phyloP scores from a whole-genome alignment of 208 protist genomes.

The Leishmania martiniquensis region DNA sequence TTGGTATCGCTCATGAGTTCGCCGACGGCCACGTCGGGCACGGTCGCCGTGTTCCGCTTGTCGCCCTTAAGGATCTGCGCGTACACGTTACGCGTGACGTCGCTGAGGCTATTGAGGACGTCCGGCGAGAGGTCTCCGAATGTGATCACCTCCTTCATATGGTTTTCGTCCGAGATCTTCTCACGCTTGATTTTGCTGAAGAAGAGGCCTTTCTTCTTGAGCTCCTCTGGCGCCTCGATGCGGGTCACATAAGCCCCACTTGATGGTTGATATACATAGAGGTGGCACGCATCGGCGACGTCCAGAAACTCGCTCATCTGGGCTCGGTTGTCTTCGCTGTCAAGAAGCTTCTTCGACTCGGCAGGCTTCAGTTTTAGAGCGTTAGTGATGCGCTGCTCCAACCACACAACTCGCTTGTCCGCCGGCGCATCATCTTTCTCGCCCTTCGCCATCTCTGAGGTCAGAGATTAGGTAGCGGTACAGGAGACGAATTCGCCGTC shows the following conservation, averaged over 20 bases:
- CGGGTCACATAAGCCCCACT: slow-evolving; percentile 75
- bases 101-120: slow-evolving; percentile 71
- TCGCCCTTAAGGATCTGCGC: slow-evolving; percentile 85
- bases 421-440: slow-evolving; percentile 91
- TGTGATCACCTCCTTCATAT: slow-evolving; percentile 82
- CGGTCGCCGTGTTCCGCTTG: slow-evolving; percentile 82
- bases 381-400: slow-evolving; percentile 89
- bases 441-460: slow-evolving; percentile 66
- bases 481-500: not conserved
- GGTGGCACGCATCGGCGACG: slow-evolving; percentile 86
- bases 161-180: slow-evolving; percentile 87
- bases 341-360: slow-evolving; percentile 92
- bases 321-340: slow-evolving; percentile 91
- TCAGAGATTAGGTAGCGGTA: not conserved
- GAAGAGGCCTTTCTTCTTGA: slow-evolving; percentile 93
- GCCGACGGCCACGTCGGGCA: slow-evolving; percentile 92
- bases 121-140: slow-evolving; percentile 88
- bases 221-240: slow-evolving; percentile 88
- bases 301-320: slow-evolving; percentile 94
- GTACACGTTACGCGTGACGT: slow-evolving; percentile 88
- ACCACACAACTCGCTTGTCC: slow-evolving; percentile 93
- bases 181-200: slow-evolving; percentile 93
- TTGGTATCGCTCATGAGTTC: slow-evolving; percentile 95
- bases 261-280: slow-evolving; percentile 91
- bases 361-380: slow-evolving; percentile 88